A percentile compares a stretch with the other conserved stretches of the same genome.
These are phyloP conservation scores for Colletotrichum sojae DNA, from an alignment of 2,329 filamentous ascomycete species.

Conservation along the genomic window DNA sequence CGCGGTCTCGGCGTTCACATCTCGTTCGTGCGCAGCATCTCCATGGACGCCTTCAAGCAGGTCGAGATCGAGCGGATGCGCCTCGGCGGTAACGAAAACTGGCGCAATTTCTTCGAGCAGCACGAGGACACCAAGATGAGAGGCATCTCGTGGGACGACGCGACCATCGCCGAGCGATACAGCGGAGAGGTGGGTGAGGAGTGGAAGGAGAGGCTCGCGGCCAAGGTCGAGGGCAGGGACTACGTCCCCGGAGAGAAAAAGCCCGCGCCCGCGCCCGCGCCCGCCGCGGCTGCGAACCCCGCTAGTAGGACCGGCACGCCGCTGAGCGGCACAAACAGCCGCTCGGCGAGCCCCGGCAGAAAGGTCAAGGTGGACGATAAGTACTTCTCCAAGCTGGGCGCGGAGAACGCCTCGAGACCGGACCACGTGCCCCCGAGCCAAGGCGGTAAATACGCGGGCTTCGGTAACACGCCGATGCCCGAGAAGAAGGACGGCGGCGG, in stretches of 20 bases:
- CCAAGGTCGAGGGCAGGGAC: constrained; percentile 89
- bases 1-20: constrained; percentile 97
- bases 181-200: constrained; percentile 92
- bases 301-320: constrained; percentile 57
- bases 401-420: constrained; percentile 83
- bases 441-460: constrained; percentile 92
- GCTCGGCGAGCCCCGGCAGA: constrained; percentile 58
- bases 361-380: constrained; percentile 82
- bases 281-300: constrained; percentile 51
- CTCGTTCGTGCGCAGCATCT: constrained; percentile 96
- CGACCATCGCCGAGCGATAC: constrained; percentile 91
- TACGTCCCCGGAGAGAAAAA: constrained; percentile 83
- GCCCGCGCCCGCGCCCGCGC: constrained; percentile 50
- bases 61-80: constrained; percentile 95
- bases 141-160: constrained; percentile 84
- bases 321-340: constrained; percentile 55
- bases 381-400: constrained; percentile 90
- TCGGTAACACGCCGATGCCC: constrained; percentile 82
- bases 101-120: constrained; percentile 88
- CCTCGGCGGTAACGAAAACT: constrained; percentile 88
- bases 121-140: constrained; percentile 77
- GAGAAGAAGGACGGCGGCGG: constrained; percentile 58
- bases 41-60: constrained; percentile 98
- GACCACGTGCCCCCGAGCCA: constrained; percentile 86
- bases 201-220: constrained; percentile 90